These are phyloP conservation scores for Lactarius vividus DNA, from an alignment of 768 basidiomycete genomes.

Conservation along the genomic window DNA sequence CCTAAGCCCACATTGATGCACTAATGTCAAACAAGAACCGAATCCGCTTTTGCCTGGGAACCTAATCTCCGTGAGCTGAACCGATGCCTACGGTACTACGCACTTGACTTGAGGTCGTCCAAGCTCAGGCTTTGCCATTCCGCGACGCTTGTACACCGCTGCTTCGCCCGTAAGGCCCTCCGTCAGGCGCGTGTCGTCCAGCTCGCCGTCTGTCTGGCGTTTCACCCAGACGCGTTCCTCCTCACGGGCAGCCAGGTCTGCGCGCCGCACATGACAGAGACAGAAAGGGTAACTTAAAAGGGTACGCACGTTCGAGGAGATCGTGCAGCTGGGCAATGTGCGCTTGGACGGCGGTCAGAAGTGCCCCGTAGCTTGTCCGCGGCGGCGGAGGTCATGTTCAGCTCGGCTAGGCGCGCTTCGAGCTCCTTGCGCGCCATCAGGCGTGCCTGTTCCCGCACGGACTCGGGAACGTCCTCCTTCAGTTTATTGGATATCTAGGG, in stretches of 20 bases:
- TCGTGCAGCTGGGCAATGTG: constrained; percentile 60
- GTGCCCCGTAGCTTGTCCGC: constrained; percentile 54
- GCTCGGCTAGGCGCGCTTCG: constrained; percentile 56
- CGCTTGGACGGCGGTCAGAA: constrained; percentile 53
- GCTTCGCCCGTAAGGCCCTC: constrained; percentile 68
- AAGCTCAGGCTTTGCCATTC: constrained; percentile 66
- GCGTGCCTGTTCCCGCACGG: constrained; percentile 59
- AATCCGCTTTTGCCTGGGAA: constrained; percentile 58
- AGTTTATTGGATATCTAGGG: constrained; percentile 48
- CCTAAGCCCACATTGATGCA: constrained; percentile 53
- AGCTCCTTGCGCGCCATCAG: constrained; percentile 67
- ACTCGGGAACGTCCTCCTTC: constrained; percentile 58
- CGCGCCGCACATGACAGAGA: no score
- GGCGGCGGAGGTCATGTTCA: constrained; percentile 56
- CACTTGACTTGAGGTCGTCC: constrained; percentile 69
- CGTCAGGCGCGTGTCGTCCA: constrained; percentile 62
- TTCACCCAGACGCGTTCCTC: constrained; percentile 72
- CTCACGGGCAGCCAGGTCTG: constrained; percentile 65
- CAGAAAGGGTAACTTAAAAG: not conserved
- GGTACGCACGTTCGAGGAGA: constrained; percentile 55
- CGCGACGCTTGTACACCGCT: constrained; percentile 67
- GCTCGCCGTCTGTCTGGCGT: constrained; percentile 67
- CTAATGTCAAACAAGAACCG: constrained; percentile 69
- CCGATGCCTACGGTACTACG: constrained; percentile 7
- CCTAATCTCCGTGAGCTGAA: not conserved